phyloP scores from a whole-genome alignment of 78 protist genomes.

The Planoprotostelium fungivorum region DNA sequence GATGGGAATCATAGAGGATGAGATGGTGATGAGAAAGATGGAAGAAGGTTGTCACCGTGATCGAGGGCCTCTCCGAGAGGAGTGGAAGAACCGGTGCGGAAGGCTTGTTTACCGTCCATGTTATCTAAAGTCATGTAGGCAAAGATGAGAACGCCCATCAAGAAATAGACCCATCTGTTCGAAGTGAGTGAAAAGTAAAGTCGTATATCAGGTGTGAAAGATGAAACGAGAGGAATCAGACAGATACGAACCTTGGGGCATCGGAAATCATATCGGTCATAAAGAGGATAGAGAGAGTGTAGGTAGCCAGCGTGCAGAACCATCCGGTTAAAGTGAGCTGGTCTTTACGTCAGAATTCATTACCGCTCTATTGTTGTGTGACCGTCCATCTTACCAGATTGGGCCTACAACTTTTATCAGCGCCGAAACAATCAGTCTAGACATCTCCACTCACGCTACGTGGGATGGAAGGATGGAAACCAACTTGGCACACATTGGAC shows the following conservation, averaged over 20 bases:
- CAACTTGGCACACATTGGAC: not conserved
- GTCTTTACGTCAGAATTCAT: not conserved
- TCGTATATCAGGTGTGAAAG: too few species aligned
- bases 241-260: not conserved
- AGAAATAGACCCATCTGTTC: conserved; percentile 45
- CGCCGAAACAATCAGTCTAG: not conserved
- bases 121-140: conserved; percentile 74
- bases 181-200: not conserved
- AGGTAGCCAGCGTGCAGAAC: not conserved
- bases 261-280: not conserved
- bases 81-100: conserved; percentile 67
- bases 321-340: not conserved
- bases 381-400: not conserved
- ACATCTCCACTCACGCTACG: not conserved
- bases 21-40: not conserved
- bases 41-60: conserved; percentile 44
- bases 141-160: conserved; percentile 49
- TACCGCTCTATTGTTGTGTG: too few species aligned
- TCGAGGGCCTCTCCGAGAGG: conserved; percentile 81
- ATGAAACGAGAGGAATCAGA: too few species aligned
- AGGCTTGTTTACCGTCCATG: conserved; percentile 82
- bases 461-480: not conserved
- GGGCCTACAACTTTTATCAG: not conserved
- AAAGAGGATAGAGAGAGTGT: not conserved
- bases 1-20: too few species aligned